These are phyloP conservation scores for Fonsecaea erecta DNA, from an alignment of 2,329 filamentous ascomycete species.

Conservation along the genomic window DNA sequence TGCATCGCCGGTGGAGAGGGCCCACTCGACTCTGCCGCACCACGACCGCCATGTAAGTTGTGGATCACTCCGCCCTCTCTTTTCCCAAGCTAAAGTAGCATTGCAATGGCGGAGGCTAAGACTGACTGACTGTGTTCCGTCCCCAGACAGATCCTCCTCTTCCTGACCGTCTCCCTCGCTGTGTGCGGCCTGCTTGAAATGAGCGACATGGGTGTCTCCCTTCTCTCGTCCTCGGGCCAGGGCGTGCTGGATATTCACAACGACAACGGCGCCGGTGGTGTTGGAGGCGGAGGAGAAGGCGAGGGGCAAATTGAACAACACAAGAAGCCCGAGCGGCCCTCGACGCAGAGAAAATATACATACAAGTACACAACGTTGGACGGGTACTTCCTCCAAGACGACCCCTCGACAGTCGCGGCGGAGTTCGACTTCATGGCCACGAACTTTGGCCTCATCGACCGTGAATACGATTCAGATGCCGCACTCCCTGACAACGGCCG, in stretches of 20 bases:
- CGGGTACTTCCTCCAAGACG: constrained; percentile 50
- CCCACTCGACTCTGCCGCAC: constrained; percentile 27
- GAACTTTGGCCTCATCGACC: constrained; percentile 57
- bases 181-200: constrained; percentile 51
- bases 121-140: too few species aligned
- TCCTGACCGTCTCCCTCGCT: constrained; percentile 72
- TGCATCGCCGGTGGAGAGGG: constrained; percentile 28
- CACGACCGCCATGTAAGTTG: constrained; percentile 29
- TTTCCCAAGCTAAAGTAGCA: not conserved
- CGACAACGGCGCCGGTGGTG: constrained; percentile 13
- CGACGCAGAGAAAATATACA: constrained; percentile 8
- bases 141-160: constrained; percentile 47
- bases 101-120: not conserved
- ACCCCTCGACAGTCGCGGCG: constrained; percentile 50
- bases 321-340: not conserved
- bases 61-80: constrained; percentile 3
- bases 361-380: constrained; percentile 30
- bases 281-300: not conserved
- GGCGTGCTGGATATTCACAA: constrained; percentile 27
- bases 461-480: constrained; percentile 49
- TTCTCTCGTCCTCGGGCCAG: constrained; percentile 18
- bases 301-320: not conserved
- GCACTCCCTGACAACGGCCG: constrained; percentile 31
- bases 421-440: constrained; percentile 51
- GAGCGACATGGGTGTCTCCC: constrained; percentile 18